Percentiles rank a stretch among this genome's conserved stretches.
phyloP scores from a whole-genome alignment of 108 stramenopile species.

The Phaeodactylum tricornutum region DNA sequence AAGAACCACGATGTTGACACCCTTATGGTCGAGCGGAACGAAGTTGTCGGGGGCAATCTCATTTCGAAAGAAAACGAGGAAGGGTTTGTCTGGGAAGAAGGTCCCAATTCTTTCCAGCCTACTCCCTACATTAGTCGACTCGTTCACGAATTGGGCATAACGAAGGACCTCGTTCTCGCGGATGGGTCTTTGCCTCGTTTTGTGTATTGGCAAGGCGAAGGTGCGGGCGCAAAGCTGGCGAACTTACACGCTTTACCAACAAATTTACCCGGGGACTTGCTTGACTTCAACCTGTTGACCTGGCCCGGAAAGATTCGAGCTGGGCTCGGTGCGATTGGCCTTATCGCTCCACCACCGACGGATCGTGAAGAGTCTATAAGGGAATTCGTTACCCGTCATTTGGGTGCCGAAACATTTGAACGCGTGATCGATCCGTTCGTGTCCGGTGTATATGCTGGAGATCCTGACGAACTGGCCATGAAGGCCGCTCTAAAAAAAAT shows the following conservation, averaged over 20 bases:
- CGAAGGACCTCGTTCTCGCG: constrained; percentile 87
- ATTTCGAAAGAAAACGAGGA: constrained; percentile 61
- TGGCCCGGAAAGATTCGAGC: constrained; percentile 95
- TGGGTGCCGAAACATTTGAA: constrained; percentile 87
- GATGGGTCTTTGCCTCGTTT: constrained; percentile 75
- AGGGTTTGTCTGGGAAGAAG: constrained; percentile 93
- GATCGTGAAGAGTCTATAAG: constrained; percentile 87
- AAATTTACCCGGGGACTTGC: constrained; percentile 58
- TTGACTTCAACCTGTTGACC: constrained; percentile 34
- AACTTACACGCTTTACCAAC: constrained; percentile 92
- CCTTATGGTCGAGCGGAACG: constrained; percentile 71
- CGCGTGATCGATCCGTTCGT: constrained; percentile 94
- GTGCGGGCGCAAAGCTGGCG: constrained; percentile 12
- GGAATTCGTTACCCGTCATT: constrained; percentile 86
- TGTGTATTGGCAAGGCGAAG: constrained; percentile 66
- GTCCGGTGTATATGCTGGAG: constrained; percentile 93
- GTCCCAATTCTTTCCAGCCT: constrained; percentile 90
- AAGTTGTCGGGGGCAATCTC: constrained; percentile 91
- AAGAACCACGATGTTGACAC: constrained; percentile 27
- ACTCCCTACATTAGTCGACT: constrained; percentile 82
- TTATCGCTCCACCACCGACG: constrained; percentile 50
- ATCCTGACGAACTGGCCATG: constrained; percentile 88
- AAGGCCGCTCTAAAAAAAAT: constrained; percentile 89
- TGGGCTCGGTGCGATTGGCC: constrained; percentile 85
- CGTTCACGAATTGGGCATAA: constrained; percentile 82